phyloP scores from a whole-genome alignment of 352 stramenopile species.

The Pythium plurisporium region DNA sequence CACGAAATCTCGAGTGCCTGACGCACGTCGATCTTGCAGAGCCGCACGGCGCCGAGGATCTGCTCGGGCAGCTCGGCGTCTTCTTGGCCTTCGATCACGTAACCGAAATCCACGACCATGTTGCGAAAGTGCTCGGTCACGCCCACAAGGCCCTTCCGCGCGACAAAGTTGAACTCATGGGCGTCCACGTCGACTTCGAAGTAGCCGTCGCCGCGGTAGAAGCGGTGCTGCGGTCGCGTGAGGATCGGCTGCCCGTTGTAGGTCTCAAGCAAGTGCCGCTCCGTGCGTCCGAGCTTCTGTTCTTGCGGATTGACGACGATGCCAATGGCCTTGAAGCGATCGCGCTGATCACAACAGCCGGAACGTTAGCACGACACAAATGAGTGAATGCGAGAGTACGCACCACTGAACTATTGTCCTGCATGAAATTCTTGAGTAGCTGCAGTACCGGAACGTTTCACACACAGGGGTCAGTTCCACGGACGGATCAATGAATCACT shows the following conservation, averaged over 20 bases:
- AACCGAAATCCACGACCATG: slow-evolving; percentile 84
- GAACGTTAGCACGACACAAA: no score
- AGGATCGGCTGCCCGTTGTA: slow-evolving; percentile 84
- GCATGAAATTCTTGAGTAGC: slow-evolving; percentile 41
- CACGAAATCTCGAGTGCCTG: slow-evolving; percentile 38
- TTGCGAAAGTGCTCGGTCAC: slow-evolving; percentile 72
- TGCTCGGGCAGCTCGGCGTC: slow-evolving; percentile 73
- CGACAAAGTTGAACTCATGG: slow-evolving; percentile 82
- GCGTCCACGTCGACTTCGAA: slow-evolving; percentile 83
- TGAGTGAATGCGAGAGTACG: no score
- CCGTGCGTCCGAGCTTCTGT: slow-evolving; percentile 60
- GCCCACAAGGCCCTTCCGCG: slow-evolving; percentile 63
- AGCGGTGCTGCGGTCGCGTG: slow-evolving; percentile 72
- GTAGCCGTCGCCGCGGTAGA: slow-evolving; percentile 66
- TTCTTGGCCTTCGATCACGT: slow-evolving; percentile 76
- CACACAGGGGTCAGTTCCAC: background rate
- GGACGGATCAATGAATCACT: background rate
- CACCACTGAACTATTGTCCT: slow-evolving; percentile 31
- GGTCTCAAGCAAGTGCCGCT: slow-evolving; percentile 71
- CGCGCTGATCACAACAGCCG: slow-evolving; percentile 49
- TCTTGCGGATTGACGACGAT: slow-evolving; percentile 75
- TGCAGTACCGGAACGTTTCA: slow-evolving; percentile 7
- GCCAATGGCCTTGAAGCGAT: slow-evolving; percentile 80
- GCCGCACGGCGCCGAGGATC: slow-evolving; percentile 63
- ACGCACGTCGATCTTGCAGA: slow-evolving; percentile 73